Evolutionary conservation across 2,329 filamentous ascomycete genomes (phyloP).

Genomic region (Endocalyx cinctus): DNA sequence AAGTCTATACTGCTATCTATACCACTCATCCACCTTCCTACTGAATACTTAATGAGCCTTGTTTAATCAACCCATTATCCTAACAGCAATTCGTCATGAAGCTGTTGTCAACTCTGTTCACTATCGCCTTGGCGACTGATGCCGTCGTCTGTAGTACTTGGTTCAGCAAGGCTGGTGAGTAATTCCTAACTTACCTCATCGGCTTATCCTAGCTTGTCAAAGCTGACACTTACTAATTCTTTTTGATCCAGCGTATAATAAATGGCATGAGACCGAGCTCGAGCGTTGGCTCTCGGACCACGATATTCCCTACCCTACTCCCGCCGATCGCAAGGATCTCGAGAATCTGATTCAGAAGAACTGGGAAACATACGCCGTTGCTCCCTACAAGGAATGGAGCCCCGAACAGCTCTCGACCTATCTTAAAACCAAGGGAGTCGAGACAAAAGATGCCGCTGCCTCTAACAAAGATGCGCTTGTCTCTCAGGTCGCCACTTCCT

Average conservation of each 20-base stretch:
- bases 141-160: constrained; percentile 70
- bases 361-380: constrained; percentile 74
- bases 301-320: constrained; percentile 82
- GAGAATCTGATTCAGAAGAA: constrained; percentile 83
- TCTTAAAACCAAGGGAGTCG: constrained; percentile 65
- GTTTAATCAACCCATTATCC: background rate
- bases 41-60: too few species aligned
- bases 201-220: background rate
- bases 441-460: constrained; percentile 62
- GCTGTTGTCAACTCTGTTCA: constrained; percentile 65
- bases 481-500: constrained; percentile 65
- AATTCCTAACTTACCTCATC: background rate
- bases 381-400: constrained; percentile 76
- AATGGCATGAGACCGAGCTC: constrained; percentile 97
- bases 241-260: constrained; percentile 75
- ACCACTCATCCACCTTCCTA: too few species aligned
- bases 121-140: constrained; percentile 68
- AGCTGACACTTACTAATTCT: constrained; percentile 17
- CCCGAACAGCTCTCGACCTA: constrained; percentile 62
- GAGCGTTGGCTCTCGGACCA: constrained; percentile 95
- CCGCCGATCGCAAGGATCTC: constrained; percentile 91
- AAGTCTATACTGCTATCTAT: too few species aligned
- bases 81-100: constrained; percentile 58
- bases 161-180: constrained; percentile 81
- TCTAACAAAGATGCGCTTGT: constrained; percentile 65